phyloP scores from a whole-genome alignment of 2,329 filamentous ascomycete species.

The Penicillium palitans region DNA sequence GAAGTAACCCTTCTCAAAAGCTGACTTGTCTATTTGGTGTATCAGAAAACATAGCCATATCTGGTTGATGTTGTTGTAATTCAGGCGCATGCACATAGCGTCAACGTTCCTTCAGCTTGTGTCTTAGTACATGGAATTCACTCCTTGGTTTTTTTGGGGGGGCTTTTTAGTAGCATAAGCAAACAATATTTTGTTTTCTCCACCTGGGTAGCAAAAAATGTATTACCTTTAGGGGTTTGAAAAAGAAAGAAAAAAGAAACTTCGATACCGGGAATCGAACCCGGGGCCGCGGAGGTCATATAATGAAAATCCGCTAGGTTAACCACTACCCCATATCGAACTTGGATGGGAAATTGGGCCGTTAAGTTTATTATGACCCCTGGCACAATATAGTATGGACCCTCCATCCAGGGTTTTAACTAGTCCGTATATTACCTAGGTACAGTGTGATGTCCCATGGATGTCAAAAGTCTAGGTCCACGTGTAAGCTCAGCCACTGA shows the following conservation, averaged over 20 bases:
- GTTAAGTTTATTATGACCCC: not conserved
- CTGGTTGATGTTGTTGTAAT: slow-evolving; percentile 5
- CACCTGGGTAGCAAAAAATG: no score
- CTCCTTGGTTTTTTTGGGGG: not conserved
- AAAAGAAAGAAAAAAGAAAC: not conserved
- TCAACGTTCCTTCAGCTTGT: slow-evolving; percentile 4
- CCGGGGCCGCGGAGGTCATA: slow-evolving; percentile 1
- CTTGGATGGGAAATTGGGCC: not conserved
- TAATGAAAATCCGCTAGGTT: slow-evolving; percentile 8
- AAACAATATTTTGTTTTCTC: no score
- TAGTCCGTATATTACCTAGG: no score
- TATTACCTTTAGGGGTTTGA: not conserved
- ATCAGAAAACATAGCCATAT: slow-evolving; percentile 7
- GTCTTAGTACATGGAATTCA: slow-evolving; percentile 7
- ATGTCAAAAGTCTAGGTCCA: no score
- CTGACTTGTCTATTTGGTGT: slow-evolving; percentile 6
- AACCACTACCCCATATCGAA: slow-evolving; percentile 10
- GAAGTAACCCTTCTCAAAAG: slow-evolving; percentile 2
- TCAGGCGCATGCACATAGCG: not conserved
- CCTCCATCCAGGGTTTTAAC: no score
- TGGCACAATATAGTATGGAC: accelerated
- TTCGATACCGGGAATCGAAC: slow-evolving; percentile 11
- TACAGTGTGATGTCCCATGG: no score
- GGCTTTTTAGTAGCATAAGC: no score
- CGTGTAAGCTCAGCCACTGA: not conserved